Evolutionary conservation across 2,329 filamentous ascomycete species (phyloP).

Genomic region (Epichloe amarillans): DNA sequence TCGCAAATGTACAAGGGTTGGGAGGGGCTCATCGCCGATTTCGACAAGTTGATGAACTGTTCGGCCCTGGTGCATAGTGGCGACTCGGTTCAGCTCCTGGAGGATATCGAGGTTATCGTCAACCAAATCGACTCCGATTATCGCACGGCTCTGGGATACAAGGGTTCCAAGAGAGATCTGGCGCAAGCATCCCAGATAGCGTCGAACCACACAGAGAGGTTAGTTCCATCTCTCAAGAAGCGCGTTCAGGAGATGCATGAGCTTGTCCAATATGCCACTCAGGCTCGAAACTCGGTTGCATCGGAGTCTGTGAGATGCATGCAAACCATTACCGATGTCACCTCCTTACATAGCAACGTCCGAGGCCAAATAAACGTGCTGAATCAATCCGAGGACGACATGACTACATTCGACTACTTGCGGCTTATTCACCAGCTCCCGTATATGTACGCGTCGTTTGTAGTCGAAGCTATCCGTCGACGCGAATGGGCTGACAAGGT

Average conservation of each 20-base stretch:
- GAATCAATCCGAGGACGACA: slow-evolving; percentile 59
- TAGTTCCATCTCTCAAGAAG: slow-evolving; percentile 44
- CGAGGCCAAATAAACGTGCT: slow-evolving; percentile 60
- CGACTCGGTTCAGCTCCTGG: slow-evolving; percentile 55
- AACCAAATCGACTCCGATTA: slow-evolving; percentile 83
- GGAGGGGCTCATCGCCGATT: slow-evolving; percentile 45
- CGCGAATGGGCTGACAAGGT: slow-evolving; percentile 90
- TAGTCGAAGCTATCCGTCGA: slow-evolving; percentile 73
- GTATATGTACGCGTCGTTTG: slow-evolving; percentile 76
- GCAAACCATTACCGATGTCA: slow-evolving; percentile 69
- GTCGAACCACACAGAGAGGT: slow-evolving; percentile 47
- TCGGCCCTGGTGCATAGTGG: slow-evolving; percentile 43
- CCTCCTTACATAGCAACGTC: slow-evolving; percentile 58
- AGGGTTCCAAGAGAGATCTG: slow-evolving; percentile 47
- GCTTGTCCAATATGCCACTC: slow-evolving; percentile 43
- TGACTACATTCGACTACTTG: slow-evolving; percentile 69
- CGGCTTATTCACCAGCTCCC: slow-evolving; percentile 72
- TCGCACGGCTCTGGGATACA: slow-evolving; percentile 58
- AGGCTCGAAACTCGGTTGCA: slow-evolving; percentile 55
- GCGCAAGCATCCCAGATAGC: slow-evolving; percentile 51
- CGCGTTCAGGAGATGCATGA: slow-evolving; percentile 48
- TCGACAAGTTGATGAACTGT: slow-evolving; percentile 43
- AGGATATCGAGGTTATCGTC: slow-evolving; percentile 75
- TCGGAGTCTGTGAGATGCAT: slow-evolving; percentile 58
- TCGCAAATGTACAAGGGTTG: slow-evolving; percentile 48